Percentiles rank a stretch among this genome's conserved stretches.
phyloP scores from a whole-genome alignment of 2,329 filamentous ascomycete species.

The Macrophomina phaseolina region DNA sequence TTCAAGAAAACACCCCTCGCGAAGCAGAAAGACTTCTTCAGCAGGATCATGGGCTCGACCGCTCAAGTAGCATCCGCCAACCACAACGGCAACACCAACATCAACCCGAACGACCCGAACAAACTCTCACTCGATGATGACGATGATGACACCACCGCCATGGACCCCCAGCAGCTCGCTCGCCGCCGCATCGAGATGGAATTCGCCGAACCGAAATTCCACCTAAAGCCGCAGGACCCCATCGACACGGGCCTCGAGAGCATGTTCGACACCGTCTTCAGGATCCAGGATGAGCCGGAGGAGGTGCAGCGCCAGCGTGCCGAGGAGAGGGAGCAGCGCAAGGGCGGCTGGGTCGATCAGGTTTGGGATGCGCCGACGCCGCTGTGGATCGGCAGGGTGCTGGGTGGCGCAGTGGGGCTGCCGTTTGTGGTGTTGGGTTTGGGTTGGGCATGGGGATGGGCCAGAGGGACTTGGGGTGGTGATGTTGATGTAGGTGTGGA shows the following conservation, averaged over 20 bases:
- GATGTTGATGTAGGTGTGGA: background rate
- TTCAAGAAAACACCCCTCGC: slow-evolving; percentile 56
- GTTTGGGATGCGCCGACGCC: background rate
- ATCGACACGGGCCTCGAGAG: slow-evolving; percentile 33
- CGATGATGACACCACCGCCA: background rate
- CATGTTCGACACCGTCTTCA: slow-evolving; percentile 32
- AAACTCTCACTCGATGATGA: background rate
- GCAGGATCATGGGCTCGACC: slow-evolving; percentile 35
- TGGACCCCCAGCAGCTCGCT: slow-evolving; percentile 1
- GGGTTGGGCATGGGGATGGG: slow-evolving; percentile 1
- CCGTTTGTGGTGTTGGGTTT: slow-evolving; percentile 9
- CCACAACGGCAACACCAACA: background rate
- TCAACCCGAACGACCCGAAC: background rate
- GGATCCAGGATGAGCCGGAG: slow-evolving; percentile 31
- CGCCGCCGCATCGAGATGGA: slow-evolving; percentile 15
- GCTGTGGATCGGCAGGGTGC: background rate
- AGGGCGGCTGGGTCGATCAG: background rate
- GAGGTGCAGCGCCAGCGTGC: slow-evolving; percentile 27
- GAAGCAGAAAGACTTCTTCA: slow-evolving; percentile 60
- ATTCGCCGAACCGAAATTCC: slow-evolving; percentile 18
- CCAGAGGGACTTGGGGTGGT: background rate
- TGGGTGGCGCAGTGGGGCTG: background rate
- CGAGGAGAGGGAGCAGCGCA: slow-evolving; percentile 16
- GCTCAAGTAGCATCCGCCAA: background rate
- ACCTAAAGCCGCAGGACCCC: slow-evolving; percentile 26